phyloP scores from a whole-genome alignment of 257 asterid genomes.

The Penstemon davidsonii region DNA sequence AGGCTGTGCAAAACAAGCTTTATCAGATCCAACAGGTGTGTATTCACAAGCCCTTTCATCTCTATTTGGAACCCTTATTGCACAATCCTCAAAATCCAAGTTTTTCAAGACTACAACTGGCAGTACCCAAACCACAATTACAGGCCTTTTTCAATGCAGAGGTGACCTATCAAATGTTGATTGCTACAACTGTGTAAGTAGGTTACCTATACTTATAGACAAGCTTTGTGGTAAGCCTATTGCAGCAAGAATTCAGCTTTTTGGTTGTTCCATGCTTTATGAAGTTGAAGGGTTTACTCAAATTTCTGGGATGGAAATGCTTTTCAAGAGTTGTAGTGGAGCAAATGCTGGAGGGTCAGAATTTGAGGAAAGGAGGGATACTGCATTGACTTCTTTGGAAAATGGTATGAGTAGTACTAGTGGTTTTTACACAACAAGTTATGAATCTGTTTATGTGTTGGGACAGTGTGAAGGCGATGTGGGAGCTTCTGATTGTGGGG shows the following conservation, averaged over 20 bases:
- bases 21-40: slow-evolving; percentile 89
- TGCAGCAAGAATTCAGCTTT: slow-evolving; percentile 91
- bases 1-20: slow-evolving; percentile 81
- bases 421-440: slow-evolving; percentile 71
- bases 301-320: slow-evolving; percentile 89
- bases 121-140: slow-evolving; percentile 56
- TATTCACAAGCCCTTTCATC: slow-evolving; percentile 87
- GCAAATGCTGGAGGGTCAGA: slow-evolving; percentile 74
- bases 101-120: slow-evolving; percentile 75
- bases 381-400: slow-evolving; percentile 64
- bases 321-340: slow-evolving; percentile 81
- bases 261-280: slow-evolving; percentile 87
- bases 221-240: slow-evolving; percentile 79
- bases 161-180: slow-evolving; percentile 86
- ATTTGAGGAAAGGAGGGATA: slow-evolving; percentile 80
- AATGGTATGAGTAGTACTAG: slow-evolving; percentile 57
- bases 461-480: slow-evolving; percentile 98
- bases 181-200: slow-evolving; percentile 81
- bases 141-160: slow-evolving; percentile 89
- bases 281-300: slow-evolving; percentile 83
- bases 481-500: slow-evolving; percentile 76
- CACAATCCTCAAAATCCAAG: slow-evolving; percentile 84
- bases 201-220: slow-evolving; percentile 77
- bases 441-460: slow-evolving; percentile 62
- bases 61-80: slow-evolving; percentile 73